Conservation (phyloP, 352 stramenopile species). For the Globisporangium alternatum region DNA sequence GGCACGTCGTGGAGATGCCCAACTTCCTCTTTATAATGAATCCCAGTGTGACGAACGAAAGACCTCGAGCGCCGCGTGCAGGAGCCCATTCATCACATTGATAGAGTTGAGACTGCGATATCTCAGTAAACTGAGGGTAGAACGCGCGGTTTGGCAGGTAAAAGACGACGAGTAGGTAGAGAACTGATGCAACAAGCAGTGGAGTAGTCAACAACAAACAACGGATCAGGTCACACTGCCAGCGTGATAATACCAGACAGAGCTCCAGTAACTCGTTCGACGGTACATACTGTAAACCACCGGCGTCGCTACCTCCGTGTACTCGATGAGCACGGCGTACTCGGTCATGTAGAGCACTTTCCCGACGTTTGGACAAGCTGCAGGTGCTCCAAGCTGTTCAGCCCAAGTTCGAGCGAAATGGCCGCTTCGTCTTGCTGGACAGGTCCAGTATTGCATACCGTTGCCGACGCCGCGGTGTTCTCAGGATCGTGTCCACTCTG, state of each 20-base stretch:
- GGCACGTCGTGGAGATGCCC: constrained; percentile 15
- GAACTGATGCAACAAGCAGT: background rate
- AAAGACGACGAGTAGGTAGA: constrained; percentile 3
- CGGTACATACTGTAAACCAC: constrained; percentile 14
- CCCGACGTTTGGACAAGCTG: constrained; percentile 8
- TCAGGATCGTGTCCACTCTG: no score
- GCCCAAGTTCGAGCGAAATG: background rate
- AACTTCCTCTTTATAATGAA: constrained; percentile 18
- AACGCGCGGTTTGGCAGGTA: constrained; percentile 13
- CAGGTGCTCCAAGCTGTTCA: background rate
- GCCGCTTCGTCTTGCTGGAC: background rate
- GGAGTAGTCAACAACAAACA: no score
- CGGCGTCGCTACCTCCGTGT: constrained; percentile 20
- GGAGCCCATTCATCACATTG: constrained; percentile 17
- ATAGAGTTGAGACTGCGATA: background rate
- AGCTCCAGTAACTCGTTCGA: background rate
- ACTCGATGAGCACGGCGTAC: constrained; percentile 22
- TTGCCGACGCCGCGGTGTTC: background rate
- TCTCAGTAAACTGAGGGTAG: constrained; percentile 5
- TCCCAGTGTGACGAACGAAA: constrained; percentile 21
- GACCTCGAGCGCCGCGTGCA: constrained; percentile 24
- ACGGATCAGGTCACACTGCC: no score
- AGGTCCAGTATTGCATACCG: no score
- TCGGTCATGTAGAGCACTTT: constrained; percentile 15
- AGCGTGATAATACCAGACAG: background rate